Evolutionary conservation across 768 basidiomycete species (phyloP).

Genomic region (Baorangia bicolor): DNA sequence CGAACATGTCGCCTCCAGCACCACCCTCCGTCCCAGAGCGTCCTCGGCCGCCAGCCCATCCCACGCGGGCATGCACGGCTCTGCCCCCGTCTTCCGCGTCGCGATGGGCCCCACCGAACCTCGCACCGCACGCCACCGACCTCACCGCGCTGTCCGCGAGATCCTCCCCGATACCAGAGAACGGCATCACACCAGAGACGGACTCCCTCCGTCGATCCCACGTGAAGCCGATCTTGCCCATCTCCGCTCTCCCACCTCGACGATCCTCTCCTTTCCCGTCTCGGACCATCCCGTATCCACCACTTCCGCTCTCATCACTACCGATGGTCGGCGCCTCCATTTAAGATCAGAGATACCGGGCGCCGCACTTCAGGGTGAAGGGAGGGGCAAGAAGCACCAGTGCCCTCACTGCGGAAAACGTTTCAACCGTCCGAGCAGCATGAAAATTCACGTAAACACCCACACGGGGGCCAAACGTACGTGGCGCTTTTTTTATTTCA

Average conservation of each 20-base stretch:
- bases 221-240: conserved; percentile 31
- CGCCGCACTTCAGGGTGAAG: conserved; percentile 29
- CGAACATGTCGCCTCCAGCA: conserved; percentile 44
- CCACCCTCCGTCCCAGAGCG: conserved; percentile 36
- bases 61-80: conserved; percentile 32
- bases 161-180: conserved; percentile 28
- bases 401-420: conserved; percentile 41
- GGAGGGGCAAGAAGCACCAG: conserved; percentile 37
- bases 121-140: conserved; percentile 17
- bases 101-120: conserved; percentile 27
- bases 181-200: conserved; percentile 24
- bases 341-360: conserved; percentile 30
- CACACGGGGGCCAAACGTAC: conserved; percentile 40
- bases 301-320: conserved; percentile 26
- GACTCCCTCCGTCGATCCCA: conserved; percentile 27
- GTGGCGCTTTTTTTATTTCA: conserved; percentile 20
- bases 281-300: conserved; percentile 27
- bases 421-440: conserved; percentile 42
- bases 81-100: conserved; percentile 40
- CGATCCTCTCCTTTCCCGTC: conserved; percentile 35
- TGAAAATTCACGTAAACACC: conserved; percentile 43
- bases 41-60: conserved; percentile 7
- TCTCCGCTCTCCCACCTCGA: conserved; percentile 32
- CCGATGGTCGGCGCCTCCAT: conserved; percentile 31
- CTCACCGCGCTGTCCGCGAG: conserved; percentile 20